Evolutionary conservation across 2,329 filamentous ascomycete species (phyloP).

Genomic region (Podosphaera fusca): DNA sequence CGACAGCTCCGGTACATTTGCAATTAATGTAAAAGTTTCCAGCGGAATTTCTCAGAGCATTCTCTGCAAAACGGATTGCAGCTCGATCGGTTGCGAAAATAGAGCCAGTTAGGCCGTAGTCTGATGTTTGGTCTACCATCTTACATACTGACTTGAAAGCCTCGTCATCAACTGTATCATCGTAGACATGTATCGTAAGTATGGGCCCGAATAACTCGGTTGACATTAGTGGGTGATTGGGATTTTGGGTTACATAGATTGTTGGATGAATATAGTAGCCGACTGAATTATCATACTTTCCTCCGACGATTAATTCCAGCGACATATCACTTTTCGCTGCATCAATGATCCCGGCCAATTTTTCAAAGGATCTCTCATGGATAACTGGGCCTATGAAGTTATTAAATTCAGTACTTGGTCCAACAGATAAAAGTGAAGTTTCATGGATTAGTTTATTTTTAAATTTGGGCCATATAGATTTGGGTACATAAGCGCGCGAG

Average conservation of each 20-base stretch:
- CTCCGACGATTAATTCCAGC: conserved; percentile 51
- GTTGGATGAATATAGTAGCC: conserved; percentile 74
- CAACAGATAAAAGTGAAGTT: conserved; percentile 45
- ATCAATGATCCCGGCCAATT: conserved; percentile 54
- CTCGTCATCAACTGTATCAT: conserved; percentile 31
- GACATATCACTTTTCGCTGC: conserved; percentile 53
- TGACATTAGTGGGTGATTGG: conserved; percentile 48
- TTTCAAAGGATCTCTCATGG: conserved; percentile 60
- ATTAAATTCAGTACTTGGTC: conserved; percentile 39
- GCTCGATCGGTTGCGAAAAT: conserved; percentile 49
- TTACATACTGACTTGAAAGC: conserved; percentile 36
- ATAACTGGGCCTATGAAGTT: conserved; percentile 82
- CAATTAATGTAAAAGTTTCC: conserved; percentile 78
- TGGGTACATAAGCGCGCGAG: conserved; percentile 56
- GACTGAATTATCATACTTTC: conserved; percentile 51
- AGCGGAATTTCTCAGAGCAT: conserved; percentile 46
- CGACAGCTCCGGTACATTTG: conserved; percentile 54
- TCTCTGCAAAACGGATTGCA: conserved; percentile 43
- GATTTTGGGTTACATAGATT: conserved; percentile 53
- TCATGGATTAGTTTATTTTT: conserved; percentile 43
- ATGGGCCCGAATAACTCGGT: conserved; percentile 70
- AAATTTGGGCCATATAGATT: conserved; percentile 52
- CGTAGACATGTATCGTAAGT: conserved; percentile 53
- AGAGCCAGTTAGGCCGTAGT: conserved; percentile 58
- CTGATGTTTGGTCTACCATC: conserved; percentile 46